These are phyloP conservation scores for Holtermanniella nyarrowii DNA, from an alignment of 768 basidiomycete species.

Conservation along the genomic window DNA sequence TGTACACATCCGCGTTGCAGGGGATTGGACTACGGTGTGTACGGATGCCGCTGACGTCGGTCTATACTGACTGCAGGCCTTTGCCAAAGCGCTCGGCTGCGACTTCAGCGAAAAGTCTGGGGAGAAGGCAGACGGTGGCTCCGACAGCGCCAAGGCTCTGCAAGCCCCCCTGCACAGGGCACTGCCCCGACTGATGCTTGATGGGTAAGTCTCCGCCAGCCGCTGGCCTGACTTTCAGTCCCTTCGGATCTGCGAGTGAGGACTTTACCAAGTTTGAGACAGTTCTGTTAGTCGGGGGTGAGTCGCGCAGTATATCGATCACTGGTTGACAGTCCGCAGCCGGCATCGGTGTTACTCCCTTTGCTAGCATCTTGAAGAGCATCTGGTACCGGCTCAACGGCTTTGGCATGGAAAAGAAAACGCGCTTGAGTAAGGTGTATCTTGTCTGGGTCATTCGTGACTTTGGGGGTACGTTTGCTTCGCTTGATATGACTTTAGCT, in stretches of 20 bases:
- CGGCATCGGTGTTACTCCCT: constrained; percentile 94
- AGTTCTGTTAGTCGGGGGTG: constrained; percentile 64
- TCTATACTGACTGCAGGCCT: constrained; percentile 40
- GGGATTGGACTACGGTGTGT: constrained; percentile 64
- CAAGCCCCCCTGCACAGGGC: constrained; percentile 33
- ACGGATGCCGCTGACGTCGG: background rate
- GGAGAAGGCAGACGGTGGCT: constrained; percentile 40
- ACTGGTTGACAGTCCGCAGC: constrained; percentile 41
- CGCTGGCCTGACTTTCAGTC: constrained; percentile 43
- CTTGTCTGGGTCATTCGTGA: constrained; percentile 95
- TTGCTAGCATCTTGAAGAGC: constrained; percentile 73
- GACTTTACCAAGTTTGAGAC: constrained; percentile 82
- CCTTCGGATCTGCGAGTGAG: constrained; percentile 85
- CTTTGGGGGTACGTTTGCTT: constrained; percentile 50
- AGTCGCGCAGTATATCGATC: background rate
- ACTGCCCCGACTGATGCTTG: constrained; percentile 87
- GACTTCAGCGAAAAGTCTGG: constrained; percentile 55
- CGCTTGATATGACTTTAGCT: background rate
- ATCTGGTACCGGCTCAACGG: constrained; percentile 97
- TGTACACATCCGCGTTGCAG: constrained; percentile 83
- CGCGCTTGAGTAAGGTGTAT: constrained; percentile 69
- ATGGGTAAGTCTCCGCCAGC: constrained; percentile 45
- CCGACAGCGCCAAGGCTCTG: constrained; percentile 52
- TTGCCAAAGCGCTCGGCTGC: constrained; percentile 74
- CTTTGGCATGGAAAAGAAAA: constrained; percentile 57